phyloP scores from a whole-genome alignment of 1,139 yeast species.

The Blastobotrys ciferrii region DNA sequence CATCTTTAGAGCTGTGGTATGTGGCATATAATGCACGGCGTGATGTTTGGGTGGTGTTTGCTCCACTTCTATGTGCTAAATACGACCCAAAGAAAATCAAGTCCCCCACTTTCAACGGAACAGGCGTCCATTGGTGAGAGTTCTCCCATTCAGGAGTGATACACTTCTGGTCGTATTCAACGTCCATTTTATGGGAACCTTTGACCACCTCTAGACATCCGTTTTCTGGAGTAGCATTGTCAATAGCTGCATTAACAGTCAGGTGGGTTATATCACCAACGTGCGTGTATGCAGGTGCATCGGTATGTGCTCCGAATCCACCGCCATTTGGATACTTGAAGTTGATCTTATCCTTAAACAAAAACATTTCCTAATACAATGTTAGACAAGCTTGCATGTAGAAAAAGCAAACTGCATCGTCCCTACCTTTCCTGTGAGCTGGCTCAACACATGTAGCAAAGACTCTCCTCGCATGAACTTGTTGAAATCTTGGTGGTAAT shows the following conservation, averaged over 20 bases:
- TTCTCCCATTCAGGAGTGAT: conserved; percentile 20
- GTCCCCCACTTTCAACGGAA: conserved; percentile 16
- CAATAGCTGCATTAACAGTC: conserved; percentile 21
- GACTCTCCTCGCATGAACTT: conserved; percentile 13
- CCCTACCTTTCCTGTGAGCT: conserved; percentile 11
- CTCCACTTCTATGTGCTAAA: conserved; percentile 20
- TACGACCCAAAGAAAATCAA: conserved; percentile 19
- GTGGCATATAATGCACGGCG: conserved; percentile 20
- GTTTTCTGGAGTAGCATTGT: conserved; percentile 20
- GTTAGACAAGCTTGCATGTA: neutral
- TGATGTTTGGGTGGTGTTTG: conserved; percentile 13
- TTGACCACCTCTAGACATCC: conserved; percentile 21
- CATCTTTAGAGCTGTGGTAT: conserved; percentile 15
- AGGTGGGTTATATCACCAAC: conserved; percentile 20
- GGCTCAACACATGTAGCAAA: conserved; percentile 11
- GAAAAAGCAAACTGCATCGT: neutral
- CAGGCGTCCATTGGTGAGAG: conserved; percentile 18
- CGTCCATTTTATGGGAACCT: conserved; percentile 19
- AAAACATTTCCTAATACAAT: conserved; percentile 12
- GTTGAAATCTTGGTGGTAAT: conserved; percentile 16
- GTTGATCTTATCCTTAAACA: conserved; percentile 23
- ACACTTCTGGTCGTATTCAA: conserved; percentile 13
- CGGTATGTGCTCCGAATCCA: conserved; percentile 21
- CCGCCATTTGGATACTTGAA: conserved; percentile 19
- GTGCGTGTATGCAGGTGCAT: conserved; percentile 23